Evolutionary conservation across 345 rosid species (phyloP), one percentile per base, ranked within the genome.

Genomic region (Sisymbrium irio): DNA sequence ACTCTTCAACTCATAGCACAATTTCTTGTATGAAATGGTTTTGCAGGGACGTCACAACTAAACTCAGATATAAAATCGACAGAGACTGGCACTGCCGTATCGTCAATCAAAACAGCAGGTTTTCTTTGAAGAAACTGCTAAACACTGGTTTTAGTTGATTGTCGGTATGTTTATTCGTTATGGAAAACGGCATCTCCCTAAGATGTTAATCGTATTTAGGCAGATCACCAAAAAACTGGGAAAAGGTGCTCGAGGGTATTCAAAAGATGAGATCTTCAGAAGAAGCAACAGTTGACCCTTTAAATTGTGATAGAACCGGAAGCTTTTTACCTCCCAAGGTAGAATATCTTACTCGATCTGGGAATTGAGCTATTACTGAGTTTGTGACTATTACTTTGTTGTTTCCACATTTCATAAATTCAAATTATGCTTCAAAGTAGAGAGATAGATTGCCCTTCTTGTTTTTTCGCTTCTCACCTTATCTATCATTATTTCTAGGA

Each of bases 261-360:
- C 56, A 35, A 4, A 20, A 55, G 19, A 73, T 78, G 81, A 78
- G 3, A 55, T 45, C 78, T 68, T 62, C 67, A 27, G 66, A 62
- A 73, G 62, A 55, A 46, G 67, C 81, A 55, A 30, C 62, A 19
- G 62, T 49, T 53, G 71, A 68, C 8, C 4, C 62, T 56, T 17
- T 62, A 9, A 58, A 74, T 14, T 73, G 78, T 47, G 78, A 78
- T 57, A 67, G 77, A 73, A 64, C 75, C 22, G 75, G 81, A 53
- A 78, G 71, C 60, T 53, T 73, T 62, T 64, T 73, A 61, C 81
- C 81, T 32, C 81, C 81, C 9, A 78, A 73, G 81, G 81, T 78
- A 53, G 47, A 60, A 7, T 42, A 11, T 77, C 37, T 55, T 63
- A 46, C 53, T 57, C 20, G 6, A 44, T n/a, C 4, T 72, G 10